Evolutionary conservation across 305 asterid species (phyloP), one percentile per base, ranked within the genome.

Genomic region (Rubia peregrina): DNA sequence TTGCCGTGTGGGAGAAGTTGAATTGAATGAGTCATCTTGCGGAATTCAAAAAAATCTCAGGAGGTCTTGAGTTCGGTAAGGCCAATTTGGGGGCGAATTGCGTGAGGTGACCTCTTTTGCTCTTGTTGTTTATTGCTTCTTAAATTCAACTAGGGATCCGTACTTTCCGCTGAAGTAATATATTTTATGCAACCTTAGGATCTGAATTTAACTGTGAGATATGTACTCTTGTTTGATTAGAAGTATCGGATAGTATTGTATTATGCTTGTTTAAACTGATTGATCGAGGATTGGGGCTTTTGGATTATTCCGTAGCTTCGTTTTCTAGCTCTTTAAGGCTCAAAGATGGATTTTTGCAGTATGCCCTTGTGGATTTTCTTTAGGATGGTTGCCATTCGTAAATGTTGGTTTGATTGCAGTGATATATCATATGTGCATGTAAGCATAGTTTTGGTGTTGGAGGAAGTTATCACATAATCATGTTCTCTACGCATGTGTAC

Each of bases 71-170:
- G 66, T 61, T 33, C 22, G 44, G 42, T 30, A 14, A 61, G 44
- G 16, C 66, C 61, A n/a, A 56, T 56, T 56, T 26, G 33, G 30
- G 61, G 43, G 66, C n/a, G 66, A 33, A 33, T 61, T 61, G 66
- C 66, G 42, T 14, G 40, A 30, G 66, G 66, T 61, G n/a, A 61
- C 11, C 43, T 30, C n/a, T 26, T 30, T 61, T 14, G 53, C 17
- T 61, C 21, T 10, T 33, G 42, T 61, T 26, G 40, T 60, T 60
- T 60, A 21, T 61, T 61, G 42, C 43, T 61, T 30, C 43, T 13
- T 33, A 9, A 61, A 11, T 13, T 61, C n/a, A 22, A 14, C 33
- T n/a, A 61, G 33, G 65, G 65, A 55, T 61, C 21, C 26, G 17
- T 61, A 13, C 66, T 30, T 61, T 33, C 41, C 19, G 21, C 40